phyloP scores from a whole-genome alignment of 805 yeast species.

The Metschnikowia peoriensis region DNA sequence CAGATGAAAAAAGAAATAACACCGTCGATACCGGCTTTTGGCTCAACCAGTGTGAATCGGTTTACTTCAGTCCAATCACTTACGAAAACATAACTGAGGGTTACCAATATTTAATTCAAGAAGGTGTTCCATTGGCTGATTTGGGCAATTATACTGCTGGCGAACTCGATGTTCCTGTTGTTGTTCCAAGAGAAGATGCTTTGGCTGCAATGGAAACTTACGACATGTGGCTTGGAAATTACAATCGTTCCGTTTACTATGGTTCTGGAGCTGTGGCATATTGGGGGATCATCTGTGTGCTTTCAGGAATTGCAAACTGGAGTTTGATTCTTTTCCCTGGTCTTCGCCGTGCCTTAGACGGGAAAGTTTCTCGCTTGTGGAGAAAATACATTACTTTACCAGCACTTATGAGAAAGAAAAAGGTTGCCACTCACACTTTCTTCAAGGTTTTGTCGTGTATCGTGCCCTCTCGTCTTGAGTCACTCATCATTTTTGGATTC shows the following conservation, averaged over 20 bases:
- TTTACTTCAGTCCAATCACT: slow-evolving; percentile 7
- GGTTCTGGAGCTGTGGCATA: slow-evolving; percentile 44
- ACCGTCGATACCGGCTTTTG: slow-evolving; percentile 3
- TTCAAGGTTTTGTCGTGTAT: slow-evolving; percentile 22
- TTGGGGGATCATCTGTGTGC: slow-evolving; percentile 46
- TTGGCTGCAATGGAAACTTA: slow-evolving; percentile 22
- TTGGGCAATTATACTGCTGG: slow-evolving; percentile 9
- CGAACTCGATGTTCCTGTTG: slow-evolving; percentile 24
- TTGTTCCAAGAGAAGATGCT: slow-evolving; percentile 16
- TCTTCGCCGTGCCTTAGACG: slow-evolving; percentile 27
- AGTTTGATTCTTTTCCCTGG: slow-evolving; percentile 37
- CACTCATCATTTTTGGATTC: slow-evolving; percentile 22
- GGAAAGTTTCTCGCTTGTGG: slow-evolving; percentile 23
- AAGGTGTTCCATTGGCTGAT: slow-evolving; percentile 9
- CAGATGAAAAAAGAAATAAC: slow-evolving; percentile 3
- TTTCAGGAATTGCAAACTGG: slow-evolving; percentile 45
- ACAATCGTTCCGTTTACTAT: slow-evolving; percentile 36
- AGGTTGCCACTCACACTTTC: slow-evolving; percentile 6
- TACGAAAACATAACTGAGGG: slow-evolving; percentile 11
- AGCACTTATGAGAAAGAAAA: slow-evolving; percentile 22
- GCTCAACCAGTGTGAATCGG: slow-evolving; percentile 7
- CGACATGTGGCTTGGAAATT: slow-evolving; percentile 36
- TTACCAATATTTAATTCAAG: slow-evolving; percentile 5
- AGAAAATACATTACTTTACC: slow-evolving; percentile 30
- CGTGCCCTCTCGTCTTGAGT: slow-evolving; percentile 31